Evolutionary conservation across 1,139 yeast genomes (phyloP), one percentile per base, ranked within the genome.

Genomic region (Martiniozyma asiatica): DNA sequence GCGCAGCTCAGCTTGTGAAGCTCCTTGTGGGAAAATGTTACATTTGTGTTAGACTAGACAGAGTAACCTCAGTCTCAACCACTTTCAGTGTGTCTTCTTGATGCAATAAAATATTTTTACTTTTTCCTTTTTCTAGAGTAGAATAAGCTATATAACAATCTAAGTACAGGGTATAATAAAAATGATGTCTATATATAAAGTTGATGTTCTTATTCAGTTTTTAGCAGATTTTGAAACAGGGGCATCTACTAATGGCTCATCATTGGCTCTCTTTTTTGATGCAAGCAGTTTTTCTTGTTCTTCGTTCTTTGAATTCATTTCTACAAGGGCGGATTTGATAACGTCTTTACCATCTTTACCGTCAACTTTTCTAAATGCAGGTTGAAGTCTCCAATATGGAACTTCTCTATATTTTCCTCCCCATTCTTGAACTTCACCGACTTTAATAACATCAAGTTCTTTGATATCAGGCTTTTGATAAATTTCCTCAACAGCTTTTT

Each of bases 311-410:
- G 50, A 43, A 4, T 28, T 23, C n/a, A 35, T 32, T 18, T 30
- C 33, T 10, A 35, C 37, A 9, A 39, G 11, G 6, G 36, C 35
- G 24, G 50, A 56, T 7, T 51, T 51, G 5, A 59, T 53, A 29
- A 67, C 53, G 23, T 61, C 62, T 37, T 64, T 68, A 13, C 64
- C 68, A 14, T 63, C 59, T 4, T 66, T 59, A 19, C 94, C 95
- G 50, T 81, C 67, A 1, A 82, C 93, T 7, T 77, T 73, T 41
- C 98, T 66, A 60, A 92, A 85, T 51, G 82, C 81, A 2, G 98
- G 98, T 55, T 89, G 98, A 41, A 94, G 75, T 44, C 98, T 66
- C 97, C 98, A 89, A 53, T 79, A 87, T 3, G 98, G 98, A n/a
- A 89, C 71, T 6, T 65, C 67, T 50, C 73, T 73, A 52, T 89